Evolutionary conservation across 805 yeast species (phyloP).

Genomic region (Teunomyces aglyptinius): DNA sequence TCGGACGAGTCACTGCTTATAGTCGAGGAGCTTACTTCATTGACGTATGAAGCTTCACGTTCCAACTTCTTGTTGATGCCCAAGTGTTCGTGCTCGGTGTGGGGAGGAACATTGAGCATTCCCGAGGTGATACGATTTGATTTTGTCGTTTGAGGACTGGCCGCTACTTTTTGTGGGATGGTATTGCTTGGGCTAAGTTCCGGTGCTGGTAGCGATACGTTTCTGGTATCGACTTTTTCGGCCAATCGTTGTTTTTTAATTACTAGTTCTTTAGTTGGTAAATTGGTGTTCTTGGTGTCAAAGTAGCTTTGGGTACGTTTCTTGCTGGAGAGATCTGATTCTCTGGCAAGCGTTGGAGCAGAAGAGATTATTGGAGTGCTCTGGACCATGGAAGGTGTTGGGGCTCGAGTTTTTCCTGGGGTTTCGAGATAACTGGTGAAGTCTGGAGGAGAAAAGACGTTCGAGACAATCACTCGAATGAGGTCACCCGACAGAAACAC

Average conservation of each 20-base stretch:
- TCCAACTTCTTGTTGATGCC: slow-evolving; percentile 8
- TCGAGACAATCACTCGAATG: slow-evolving; percentile 34
- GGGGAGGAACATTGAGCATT: slow-evolving; percentile 37
- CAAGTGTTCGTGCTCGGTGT: slow-evolving; percentile 24
- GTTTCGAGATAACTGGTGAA: background rate
- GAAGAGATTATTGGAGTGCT: slow-evolving; percentile 15
- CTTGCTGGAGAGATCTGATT: slow-evolving; percentile 12
- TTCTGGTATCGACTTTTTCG: slow-evolving; percentile 15
- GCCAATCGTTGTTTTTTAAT: slow-evolving; percentile 4
- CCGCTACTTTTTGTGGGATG: slow-evolving; percentile 24
- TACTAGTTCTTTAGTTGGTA: slow-evolving; percentile 18
- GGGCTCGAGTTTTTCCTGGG: background rate
- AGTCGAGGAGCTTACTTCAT: background rate
- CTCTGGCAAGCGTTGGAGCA: slow-evolving; percentile 20
- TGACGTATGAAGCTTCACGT: background rate
- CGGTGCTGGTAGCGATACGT: slow-evolving; percentile 39
- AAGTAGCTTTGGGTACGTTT: slow-evolving; percentile 22
- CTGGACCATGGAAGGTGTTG: slow-evolving; percentile 4
- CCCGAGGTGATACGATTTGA: slow-evolving; percentile 39
- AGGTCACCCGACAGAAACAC: slow-evolving; percentile 49
- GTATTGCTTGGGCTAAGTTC: slow-evolving; percentile 14
- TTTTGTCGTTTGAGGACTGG: slow-evolving; percentile 6
- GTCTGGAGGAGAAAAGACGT: slow-evolving; percentile 14
- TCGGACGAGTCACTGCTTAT: background rate
- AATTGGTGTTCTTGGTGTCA: slow-evolving; percentile 20